These are phyloP conservation scores for Cryphonectria radicalis DNA, from an alignment of 2,329 filamentous ascomycete genomes.

Conservation along the genomic window DNA sequence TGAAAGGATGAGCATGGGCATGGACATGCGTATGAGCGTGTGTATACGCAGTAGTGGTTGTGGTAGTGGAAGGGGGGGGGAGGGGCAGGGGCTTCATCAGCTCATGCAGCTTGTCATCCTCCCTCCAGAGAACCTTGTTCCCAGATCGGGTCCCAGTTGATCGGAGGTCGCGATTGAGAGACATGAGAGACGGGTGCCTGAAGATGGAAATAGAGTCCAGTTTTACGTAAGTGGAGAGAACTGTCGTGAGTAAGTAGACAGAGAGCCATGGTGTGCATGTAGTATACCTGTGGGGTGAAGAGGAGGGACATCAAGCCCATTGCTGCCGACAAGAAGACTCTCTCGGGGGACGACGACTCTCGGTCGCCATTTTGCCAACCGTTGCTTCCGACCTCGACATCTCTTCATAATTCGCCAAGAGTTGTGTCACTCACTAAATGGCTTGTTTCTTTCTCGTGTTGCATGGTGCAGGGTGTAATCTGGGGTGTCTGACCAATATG, in stretches of 20 bases:
- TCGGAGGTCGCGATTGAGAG: neutral
- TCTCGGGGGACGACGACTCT: neutral
- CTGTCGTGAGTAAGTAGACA: neutral
- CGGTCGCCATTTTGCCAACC: neutral
- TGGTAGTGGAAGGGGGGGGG: neutral
- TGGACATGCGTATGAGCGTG: neutral
- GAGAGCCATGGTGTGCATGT: neutral
- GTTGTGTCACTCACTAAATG: neutral
- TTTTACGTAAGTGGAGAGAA: neutral
- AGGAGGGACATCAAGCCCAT: neutral
- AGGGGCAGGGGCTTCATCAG: neutral
- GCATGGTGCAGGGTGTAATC: neutral
- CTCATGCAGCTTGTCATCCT: neutral
- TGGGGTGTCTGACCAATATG: slow-evolving; percentile 4
- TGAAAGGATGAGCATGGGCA: neutral
- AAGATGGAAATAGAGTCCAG: neutral
- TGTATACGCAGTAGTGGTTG: neutral
- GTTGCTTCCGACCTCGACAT: neutral
- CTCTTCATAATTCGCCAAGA: neutral
- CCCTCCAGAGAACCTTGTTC: neutral
- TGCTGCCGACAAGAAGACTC: neutral
- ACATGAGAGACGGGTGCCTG: neutral
- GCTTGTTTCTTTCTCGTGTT: neutral
- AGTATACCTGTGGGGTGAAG: neutral
- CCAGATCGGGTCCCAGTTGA: neutral